These are phyloP conservation scores for Poteriospumella lacustris DNA, from an alignment of 108 stramenopile genomes.

Conservation along the genomic window DNA sequence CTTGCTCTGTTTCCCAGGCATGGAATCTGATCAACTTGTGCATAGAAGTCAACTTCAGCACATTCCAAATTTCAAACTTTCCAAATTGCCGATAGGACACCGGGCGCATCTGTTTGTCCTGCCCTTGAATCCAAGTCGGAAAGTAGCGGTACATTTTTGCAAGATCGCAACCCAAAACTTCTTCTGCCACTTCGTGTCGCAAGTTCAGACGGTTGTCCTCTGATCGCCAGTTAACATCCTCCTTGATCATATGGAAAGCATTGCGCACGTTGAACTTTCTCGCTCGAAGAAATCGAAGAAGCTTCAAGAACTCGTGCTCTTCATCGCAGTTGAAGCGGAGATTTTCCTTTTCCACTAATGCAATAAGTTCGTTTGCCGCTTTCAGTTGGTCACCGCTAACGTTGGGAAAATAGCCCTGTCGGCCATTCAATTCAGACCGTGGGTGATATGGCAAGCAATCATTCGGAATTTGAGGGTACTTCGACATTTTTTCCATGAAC, in stretches of 20 bases:
- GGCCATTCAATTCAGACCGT: neutral
- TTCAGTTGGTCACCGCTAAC: neutral
- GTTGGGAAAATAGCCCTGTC: constrained; percentile 25
- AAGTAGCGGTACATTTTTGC: constrained; percentile 3
- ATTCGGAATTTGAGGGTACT: neutral
- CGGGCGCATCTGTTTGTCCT: constrained; percentile 13
- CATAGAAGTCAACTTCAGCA: constrained; percentile 22
- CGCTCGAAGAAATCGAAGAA: constrained; percentile 22
- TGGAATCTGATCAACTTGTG: constrained; percentile 17
- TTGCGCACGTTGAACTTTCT: neutral
- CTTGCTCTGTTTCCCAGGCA: constrained; percentile 30
- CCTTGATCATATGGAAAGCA: constrained; percentile 9
- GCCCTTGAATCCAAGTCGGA: constrained; percentile 24
- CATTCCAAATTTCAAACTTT: constrained; percentile 30
- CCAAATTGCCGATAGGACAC: constrained; percentile 20
- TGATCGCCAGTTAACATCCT: constrained; percentile 18
- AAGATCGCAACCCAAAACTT: constrained; percentile 15
- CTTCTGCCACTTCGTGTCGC: neutral
- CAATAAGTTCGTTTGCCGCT: neutral
- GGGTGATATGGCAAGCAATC: constrained; percentile 23
- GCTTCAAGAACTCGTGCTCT: constrained; percentile 14
- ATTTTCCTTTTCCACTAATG: neutral
- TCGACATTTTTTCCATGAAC: neutral
- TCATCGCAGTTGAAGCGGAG: neutral
- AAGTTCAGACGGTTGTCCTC: neutral